These are phyloP conservation scores for Huntiella moniliformis DNA, from an alignment of 2,329 filamentous ascomycete species.

Conservation along the genomic window DNA sequence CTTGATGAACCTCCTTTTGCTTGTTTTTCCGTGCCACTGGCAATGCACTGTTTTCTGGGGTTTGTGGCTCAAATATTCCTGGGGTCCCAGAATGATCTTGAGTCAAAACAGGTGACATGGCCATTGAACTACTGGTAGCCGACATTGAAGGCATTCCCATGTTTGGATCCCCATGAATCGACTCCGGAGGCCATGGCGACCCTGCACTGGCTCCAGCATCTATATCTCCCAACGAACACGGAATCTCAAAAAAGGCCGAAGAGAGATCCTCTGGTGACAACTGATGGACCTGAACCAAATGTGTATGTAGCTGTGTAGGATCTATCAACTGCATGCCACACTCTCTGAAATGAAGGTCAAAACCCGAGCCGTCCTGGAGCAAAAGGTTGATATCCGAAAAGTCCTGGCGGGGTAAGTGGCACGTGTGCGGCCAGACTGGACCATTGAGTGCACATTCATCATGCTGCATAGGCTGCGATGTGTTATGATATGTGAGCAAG, in stretches of 20 bases:
- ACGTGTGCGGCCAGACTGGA: constrained; percentile 12
- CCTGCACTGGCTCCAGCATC: constrained; percentile 1
- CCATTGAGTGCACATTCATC: constrained; percentile 12
- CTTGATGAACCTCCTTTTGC: neutral
- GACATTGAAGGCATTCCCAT: neutral
- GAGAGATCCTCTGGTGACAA: constrained; percentile 9
- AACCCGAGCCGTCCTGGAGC: constrained; percentile 5
- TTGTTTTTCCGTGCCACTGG: no score
- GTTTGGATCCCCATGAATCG: neutral
- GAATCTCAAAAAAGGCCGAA: constrained; percentile 7
- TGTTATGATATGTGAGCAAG: constrained; percentile 11
- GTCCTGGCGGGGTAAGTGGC: constrained; percentile 13
- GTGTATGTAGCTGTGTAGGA: constrained; percentile 9
- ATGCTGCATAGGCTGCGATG: constrained; percentile 6
- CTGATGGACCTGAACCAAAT: constrained; percentile 11
- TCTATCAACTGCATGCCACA: constrained; percentile 12
- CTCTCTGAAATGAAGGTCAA: constrained; percentile 7
- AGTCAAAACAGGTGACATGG: neutral
- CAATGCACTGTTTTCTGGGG: neutral
- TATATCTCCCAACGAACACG: constrained; percentile 9
- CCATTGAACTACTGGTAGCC: neutral
- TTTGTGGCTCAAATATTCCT: constrained; percentile 1
- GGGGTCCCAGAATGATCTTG: neutral
- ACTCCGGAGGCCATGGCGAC: constrained; percentile 7
- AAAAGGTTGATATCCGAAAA: constrained; percentile 11